Conservation (phyloP, 163 green algal genomes). For the Scenedesmus sp. region DNA sequence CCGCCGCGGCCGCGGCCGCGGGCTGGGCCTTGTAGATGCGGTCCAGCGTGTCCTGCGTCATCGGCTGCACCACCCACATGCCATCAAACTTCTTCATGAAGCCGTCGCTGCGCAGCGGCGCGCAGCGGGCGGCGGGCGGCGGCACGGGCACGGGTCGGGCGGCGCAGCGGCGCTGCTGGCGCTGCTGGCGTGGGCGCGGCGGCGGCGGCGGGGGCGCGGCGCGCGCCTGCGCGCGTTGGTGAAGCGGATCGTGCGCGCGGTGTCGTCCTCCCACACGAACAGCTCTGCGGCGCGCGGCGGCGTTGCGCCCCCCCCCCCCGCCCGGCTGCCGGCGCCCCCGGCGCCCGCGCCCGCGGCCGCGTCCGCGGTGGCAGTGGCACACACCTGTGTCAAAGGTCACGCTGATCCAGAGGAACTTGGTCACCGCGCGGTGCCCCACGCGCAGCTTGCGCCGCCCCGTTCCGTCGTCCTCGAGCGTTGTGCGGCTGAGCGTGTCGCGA, state of each 20-base stretch:
- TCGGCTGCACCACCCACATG: constrained; percentile 40
- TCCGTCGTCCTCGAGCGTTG: constrained; percentile 34
- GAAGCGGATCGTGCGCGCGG: constrained; percentile 41
- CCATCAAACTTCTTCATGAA: constrained; percentile 48
- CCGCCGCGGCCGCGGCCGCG: neutral
- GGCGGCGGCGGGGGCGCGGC: too few species aligned
- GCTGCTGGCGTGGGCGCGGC: neutral
- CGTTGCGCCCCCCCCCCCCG: neutral
- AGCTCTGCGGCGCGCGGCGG: constrained; percentile 18
- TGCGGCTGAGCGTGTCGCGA: constrained; percentile 10
- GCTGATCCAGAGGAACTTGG: constrained; percentile 39
- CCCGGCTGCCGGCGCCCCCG: too few species aligned
- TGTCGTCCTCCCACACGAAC: constrained; percentile 43
- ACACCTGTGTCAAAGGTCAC: constrained; percentile 46
- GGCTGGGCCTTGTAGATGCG: constrained; percentile 18
- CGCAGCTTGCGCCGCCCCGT: constrained; percentile 27
- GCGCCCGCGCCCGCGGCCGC: too few species aligned
- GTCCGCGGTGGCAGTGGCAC: too few species aligned
- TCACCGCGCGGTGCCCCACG: constrained; percentile 33
- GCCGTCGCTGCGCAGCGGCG: constrained; percentile 28
- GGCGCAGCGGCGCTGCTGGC: neutral
- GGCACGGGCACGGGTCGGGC: too few species aligned
- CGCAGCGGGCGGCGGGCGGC: too few species aligned
- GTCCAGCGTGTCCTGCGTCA: constrained; percentile 41
- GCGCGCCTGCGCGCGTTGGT: constrained; percentile 36